Evolutionary conservation across 2,329 filamentous ascomycete species (phyloP).

Genomic region (Lecanoromycetidae sp.): DNA sequence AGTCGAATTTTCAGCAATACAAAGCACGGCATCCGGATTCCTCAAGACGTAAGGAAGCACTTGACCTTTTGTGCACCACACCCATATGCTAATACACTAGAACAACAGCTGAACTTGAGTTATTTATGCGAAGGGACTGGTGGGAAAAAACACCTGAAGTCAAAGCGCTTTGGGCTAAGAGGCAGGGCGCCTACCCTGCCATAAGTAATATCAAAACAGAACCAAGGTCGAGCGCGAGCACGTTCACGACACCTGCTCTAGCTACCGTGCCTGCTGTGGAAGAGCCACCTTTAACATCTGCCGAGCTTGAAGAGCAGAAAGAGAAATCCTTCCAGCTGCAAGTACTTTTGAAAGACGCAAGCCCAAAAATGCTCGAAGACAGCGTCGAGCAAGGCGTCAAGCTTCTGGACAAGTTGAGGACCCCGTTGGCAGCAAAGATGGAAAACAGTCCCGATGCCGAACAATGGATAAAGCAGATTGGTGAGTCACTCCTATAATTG

Average conservation of each 20-base stretch:
- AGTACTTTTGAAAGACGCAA: slow-evolving; percentile 24
- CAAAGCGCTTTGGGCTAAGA: too few species aligned
- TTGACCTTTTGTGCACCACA: too few species aligned
- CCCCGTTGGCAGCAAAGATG: slow-evolving; percentile 22
- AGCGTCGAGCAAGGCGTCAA: slow-evolving; percentile 29
- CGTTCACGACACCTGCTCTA: too few species aligned
- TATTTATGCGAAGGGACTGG: too few species aligned
- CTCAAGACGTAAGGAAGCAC: too few species aligned
- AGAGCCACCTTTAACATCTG: neutral
- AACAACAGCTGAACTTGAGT: too few species aligned
- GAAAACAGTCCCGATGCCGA: slow-evolving; percentile 23
- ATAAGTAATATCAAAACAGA: neutral
- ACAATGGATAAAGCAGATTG: slow-evolving; percentile 33
- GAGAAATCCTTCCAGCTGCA: slow-evolving; percentile 21
- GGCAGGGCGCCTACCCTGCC: neutral
- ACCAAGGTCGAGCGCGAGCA: neutral
- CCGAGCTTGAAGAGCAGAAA: slow-evolving; percentile 8
- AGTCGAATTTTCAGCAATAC: too few species aligned
- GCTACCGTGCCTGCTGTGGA: neutral
- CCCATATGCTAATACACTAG: too few species aligned
- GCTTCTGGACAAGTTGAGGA: slow-evolving; percentile 27
- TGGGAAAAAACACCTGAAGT: neutral
- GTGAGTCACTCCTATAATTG: neutral
- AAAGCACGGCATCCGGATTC: too few species aligned
- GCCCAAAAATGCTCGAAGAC: slow-evolving; percentile 28